A percentile compares a stretch with the other conserved stretches of the same genome.
phyloP scores from a whole-genome alignment of 345 rosid species.

The Citropsis articulata region DNA sequence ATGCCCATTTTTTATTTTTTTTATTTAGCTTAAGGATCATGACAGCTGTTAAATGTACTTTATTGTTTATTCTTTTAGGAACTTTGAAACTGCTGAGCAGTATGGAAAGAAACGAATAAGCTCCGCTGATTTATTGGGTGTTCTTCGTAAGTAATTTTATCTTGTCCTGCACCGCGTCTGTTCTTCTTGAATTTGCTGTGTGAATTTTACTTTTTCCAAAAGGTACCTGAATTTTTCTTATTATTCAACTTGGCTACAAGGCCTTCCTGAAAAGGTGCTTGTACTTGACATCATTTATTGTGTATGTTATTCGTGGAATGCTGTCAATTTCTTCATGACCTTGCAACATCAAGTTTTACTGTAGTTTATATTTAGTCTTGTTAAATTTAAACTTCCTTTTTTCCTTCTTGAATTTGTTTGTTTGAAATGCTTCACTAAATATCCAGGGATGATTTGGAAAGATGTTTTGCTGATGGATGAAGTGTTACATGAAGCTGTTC shows the following conservation, averaged over 20 bases:
- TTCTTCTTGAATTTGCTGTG: background rate
- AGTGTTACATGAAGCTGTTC: slow-evolving; percentile 71
- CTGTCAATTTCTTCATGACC: background rate
- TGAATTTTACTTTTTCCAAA: background rate
- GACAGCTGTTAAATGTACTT: background rate
- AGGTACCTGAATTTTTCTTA: background rate
- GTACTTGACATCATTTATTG: background rate
- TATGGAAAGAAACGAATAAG: slow-evolving; percentile 55
- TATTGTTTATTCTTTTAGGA: slow-evolving; percentile 42
- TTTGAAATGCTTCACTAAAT: slow-evolving; percentile 20
- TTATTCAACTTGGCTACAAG: background rate
- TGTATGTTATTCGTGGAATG: background rate
- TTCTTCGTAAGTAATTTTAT: slow-evolving; percentile 55
- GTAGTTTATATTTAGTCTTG: background rate
- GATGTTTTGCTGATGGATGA: slow-evolving; percentile 87
- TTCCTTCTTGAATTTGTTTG: slow-evolving; percentile 12
- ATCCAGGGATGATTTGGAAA: slow-evolving; percentile 78
- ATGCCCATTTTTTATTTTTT: background rate
- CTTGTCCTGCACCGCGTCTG: slow-evolving; percentile 17
- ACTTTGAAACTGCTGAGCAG: slow-evolving; percentile 63
- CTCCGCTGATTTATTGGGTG: slow-evolving; percentile 50
- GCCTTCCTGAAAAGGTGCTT: background rate
- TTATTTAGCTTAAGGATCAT: background rate
- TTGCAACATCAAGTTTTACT: slow-evolving; percentile 7
- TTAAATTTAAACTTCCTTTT: slow-evolving; percentile 9